Evolutionary conservation across 768 basidiomycete species (phyloP).

Genomic region (Paxillus ammoniavirescens): DNA sequence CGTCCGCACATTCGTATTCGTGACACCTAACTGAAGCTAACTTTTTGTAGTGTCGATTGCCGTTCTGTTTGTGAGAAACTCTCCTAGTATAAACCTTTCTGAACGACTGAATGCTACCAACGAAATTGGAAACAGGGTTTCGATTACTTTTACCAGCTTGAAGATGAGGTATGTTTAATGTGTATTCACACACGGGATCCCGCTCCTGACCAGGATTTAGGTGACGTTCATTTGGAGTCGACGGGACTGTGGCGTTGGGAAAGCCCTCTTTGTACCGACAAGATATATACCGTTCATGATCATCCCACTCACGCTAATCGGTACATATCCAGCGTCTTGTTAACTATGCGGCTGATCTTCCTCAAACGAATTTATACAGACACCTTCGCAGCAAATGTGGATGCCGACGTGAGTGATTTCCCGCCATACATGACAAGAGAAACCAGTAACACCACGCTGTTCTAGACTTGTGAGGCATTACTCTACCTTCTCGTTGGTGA

Average conservation of each 20-base stretch:
- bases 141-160: background rate
- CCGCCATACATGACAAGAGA: background rate
- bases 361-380: background rate
- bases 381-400: background rate
- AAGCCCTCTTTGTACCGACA: background rate
- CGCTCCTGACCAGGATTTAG: background rate
- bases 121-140: background rate
- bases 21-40: background rate
- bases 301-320: background rate
- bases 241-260: background rate
- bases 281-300: background rate
- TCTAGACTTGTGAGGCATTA: background rate
- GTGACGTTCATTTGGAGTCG: background rate
- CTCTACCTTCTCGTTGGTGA: background rate
- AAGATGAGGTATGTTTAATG: background rate
- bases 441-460: background rate
- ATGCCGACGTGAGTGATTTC: background rate
- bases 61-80: background rate
- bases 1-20: background rate
- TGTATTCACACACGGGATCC: background rate
- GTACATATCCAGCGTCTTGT: background rate
- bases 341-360: background rate
- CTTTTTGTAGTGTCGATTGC: background rate
- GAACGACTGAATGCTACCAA: background rate
- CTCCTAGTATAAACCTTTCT: background rate